These are phyloP conservation scores for Penicillium sp. DNA, from an alignment of 2,329 filamentous ascomycete species.

Conservation along the genomic window DNA sequence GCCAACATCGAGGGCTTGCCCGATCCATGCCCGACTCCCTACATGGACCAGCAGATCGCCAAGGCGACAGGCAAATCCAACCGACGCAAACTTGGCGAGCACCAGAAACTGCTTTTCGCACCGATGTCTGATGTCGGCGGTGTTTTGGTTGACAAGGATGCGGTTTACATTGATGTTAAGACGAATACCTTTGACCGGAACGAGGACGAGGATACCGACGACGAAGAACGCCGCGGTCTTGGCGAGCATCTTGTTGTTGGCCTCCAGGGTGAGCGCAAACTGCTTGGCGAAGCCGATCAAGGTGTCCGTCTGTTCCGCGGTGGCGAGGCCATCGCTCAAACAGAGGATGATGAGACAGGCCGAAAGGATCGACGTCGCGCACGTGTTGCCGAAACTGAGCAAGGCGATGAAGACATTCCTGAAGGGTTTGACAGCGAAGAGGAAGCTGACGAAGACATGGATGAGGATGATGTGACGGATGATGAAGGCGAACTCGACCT, in stretches of 20 bases:
- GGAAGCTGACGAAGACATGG: slow-evolving; percentile 52
- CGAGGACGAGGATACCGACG: slow-evolving; percentile 57
- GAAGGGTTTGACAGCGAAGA: slow-evolving; percentile 55
- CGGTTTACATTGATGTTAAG: slow-evolving; percentile 80
- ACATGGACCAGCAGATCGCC: slow-evolving; percentile 79
- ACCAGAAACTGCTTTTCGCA: slow-evolving; percentile 92
- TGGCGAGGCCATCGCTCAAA: slow-evolving; percentile 61
- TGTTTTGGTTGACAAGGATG: slow-evolving; percentile 92
- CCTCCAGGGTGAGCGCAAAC: slow-evolving; percentile 73
- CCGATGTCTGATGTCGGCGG: slow-evolving; percentile 98
- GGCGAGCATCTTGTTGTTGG: slow-evolving; percentile 93
- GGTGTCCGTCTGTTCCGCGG: slow-evolving; percentile 83
- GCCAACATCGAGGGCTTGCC: slow-evolving; percentile 80
- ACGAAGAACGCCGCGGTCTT: slow-evolving; percentile 70
- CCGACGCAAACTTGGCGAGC: slow-evolving; percentile 80
- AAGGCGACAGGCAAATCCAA: slow-evolving; percentile 80
- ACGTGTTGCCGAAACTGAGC: slow-evolving; percentile 49
- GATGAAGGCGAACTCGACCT: slow-evolving; percentile 39
- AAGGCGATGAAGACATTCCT: slow-evolving; percentile 53
- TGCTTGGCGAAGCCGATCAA: slow-evolving; percentile 77
- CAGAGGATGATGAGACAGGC: slow-evolving; percentile 55
- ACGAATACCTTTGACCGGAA: slow-evolving; percentile 67
- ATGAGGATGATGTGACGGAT: slow-evolving; percentile 43
- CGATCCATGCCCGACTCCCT: slow-evolving; percentile 91
- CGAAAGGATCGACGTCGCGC: slow-evolving; percentile 53